These are phyloP conservation scores for maize (Zea mays) DNA, from an alignment of 176 grass and related monocot species.

Conservation along the genomic window DNA sequence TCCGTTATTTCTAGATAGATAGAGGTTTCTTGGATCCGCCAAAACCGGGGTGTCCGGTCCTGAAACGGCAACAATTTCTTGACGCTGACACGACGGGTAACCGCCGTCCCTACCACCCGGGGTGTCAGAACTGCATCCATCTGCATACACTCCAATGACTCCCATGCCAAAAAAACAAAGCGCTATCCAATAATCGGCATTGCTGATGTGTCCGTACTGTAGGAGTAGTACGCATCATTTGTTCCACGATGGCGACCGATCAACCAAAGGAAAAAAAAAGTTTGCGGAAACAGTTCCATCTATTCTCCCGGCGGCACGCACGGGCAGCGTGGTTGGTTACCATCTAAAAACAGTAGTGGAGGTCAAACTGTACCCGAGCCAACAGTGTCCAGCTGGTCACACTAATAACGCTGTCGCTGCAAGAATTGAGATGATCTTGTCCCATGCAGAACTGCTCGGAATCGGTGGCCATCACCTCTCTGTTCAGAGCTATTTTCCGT, in stretches of 20 bases:
- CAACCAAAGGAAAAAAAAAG: not conserved
- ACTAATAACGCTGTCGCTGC: not conserved
- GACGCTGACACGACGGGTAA: not conserved
- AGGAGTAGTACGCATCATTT: not conserved
- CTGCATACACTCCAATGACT: too few species aligned
- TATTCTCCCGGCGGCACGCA: too few species aligned
- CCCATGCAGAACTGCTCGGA: not conserved
- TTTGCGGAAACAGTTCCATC: not conserved
- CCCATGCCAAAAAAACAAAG: not conserved
- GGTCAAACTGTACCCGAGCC: slow-evolving; percentile 6
- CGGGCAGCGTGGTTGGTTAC: too few species aligned
- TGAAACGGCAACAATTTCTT: slow-evolving; percentile 14
- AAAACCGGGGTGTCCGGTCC: slow-evolving; percentile 1
- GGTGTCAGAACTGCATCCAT: too few species aligned
- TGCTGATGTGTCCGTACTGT: not conserved
- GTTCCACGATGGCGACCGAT: not conserved
- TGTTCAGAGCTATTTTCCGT: not conserved
- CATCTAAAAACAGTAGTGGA: too few species aligned
- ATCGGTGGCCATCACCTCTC: not conserved
- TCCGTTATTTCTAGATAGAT: slow-evolving; percentile 13
- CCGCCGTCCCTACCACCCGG: not conserved
- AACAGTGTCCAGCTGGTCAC: slow-evolving; percentile 2
- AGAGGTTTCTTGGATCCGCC: slow-evolving; percentile 1
- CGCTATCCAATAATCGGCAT: not conserved
- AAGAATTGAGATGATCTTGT: not conserved